Base-by-base conservation (phyloP, 441 rosid genomes). In the Euphorbia celastroides region DNA sequence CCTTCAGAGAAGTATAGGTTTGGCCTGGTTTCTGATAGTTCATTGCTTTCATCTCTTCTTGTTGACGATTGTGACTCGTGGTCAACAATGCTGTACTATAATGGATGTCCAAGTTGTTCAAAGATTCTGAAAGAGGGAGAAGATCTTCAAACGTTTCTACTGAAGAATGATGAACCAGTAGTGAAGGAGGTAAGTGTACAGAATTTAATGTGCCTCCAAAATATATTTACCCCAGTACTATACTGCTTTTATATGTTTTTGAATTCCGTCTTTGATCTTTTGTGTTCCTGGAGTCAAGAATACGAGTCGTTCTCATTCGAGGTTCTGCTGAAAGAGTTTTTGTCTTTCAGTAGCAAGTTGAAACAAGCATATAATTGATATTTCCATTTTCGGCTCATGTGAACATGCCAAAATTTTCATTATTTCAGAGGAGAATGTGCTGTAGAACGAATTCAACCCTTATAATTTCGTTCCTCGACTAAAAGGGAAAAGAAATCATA, bases 61-160 rank as follows among this genome's bases (percentile, higher is more conserved):
- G 65, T 82, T 64, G 78, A 69, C 68, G 84, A 68, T 72, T 78
- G 83, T 70, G 77, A 68, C 66, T 81, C 91, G 7, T 92, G 97
- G 99, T 77, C 77, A 64, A 81, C 82, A 19, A 71, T 82, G 82
- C 74, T 86, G 68, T 80, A 80, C 72, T 72, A 74, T 70, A 85
- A 85, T 75, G 96, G 93, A 70, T 92, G 96, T 75, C 91, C 88
- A 64, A 77, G 78, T 55, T 89, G 90, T 79, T 87, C 89, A 72
- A 89, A 79, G 83, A 75, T 77, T 79, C 69, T 89, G 23, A 81
- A 85, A 78, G 88, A 77, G 27, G 83, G 61, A 57, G 83, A 86
- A 44, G 88, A 86, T 65, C 79, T 94, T 54, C 70, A 69, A 77
- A 77, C 76, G 72, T 72, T 70, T 67, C 67, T 91, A 52, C 76